phyloP scores from a whole-genome alignment of 202 grass and related monocot species.

The Cymbopogon flexuosus region DNA sequence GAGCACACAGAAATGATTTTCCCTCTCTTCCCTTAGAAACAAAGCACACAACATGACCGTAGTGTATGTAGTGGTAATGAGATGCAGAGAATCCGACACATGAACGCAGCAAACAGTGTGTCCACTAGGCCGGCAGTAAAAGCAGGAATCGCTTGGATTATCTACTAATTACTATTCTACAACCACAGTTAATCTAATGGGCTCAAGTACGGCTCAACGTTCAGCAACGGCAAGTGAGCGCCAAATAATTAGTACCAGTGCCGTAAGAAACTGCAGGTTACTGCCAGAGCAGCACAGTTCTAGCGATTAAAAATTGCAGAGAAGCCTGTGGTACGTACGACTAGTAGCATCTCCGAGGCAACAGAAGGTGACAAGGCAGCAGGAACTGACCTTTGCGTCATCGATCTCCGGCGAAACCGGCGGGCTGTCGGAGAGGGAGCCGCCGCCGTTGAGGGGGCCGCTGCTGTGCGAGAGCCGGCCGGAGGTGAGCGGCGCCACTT shows the following conservation, averaged over 20 bases:
- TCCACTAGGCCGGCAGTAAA: slow-evolving; percentile 21
- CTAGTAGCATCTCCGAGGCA: neutral
- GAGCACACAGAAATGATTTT: slow-evolving; percentile 7
- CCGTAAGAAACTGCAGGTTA: neutral
- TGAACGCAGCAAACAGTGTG: neutral
- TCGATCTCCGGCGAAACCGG: slow-evolving; percentile 96
- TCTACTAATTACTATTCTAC: slow-evolving; percentile 10
- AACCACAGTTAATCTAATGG: neutral
- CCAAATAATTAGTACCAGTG: neutral
- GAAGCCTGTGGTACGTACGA: neutral
- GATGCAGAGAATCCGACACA: neutral
- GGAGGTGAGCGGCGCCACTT: slow-evolving; percentile 87
- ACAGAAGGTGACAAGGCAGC: slow-evolving; percentile 20
- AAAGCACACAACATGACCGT: neutral
- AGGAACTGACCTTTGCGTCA: slow-evolving; percentile 70
- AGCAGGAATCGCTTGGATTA: neutral
- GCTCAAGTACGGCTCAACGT: slow-evolving; percentile 4
- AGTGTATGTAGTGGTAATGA: neutral
- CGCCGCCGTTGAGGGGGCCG: slow-evolving; percentile 80
- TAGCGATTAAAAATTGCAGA: slow-evolving; percentile 30
- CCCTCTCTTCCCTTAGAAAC: neutral
- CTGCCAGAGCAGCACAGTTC: neutral
- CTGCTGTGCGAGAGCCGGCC: slow-evolving; percentile 96
- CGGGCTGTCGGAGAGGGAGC: slow-evolving; percentile 96
- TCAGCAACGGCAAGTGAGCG: neutral